Evolutionary conservation across 1,284 basidiomycete species (phyloP), one percentile per base, ranked within the genome.

Genomic region (Microbotryum scabiosae): DNA sequence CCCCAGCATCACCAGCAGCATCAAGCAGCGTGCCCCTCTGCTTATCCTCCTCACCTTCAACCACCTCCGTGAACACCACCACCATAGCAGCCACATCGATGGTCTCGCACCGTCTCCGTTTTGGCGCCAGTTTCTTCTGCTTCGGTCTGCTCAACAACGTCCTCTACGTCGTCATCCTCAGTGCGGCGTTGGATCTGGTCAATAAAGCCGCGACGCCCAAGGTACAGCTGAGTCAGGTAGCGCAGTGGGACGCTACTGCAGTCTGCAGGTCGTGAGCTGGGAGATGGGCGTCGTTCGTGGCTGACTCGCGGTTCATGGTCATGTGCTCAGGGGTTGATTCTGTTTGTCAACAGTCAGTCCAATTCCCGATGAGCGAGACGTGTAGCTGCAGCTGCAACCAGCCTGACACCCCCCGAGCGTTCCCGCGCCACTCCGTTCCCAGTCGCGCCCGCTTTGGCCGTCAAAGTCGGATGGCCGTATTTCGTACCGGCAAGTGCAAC

Each of bases 401-500:
- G n/a, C 36, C 36, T 41, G 4, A 41, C 36, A 30, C 36, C 16
- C 36, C 36, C 14, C 16, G 14, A 4, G 5, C 16, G 12, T 2
- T 3, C 36, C 1, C 16, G 5, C 36, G 9, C 25, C 20, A 16
- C 48, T n/a, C n/a, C n/a, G 20, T 23, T 49, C 23, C 16, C 48
- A 50, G 48, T 78, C 47, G 67, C 71, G 4, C 76, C 76, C 5
- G 74, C 74, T 1, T 67, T 78, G 12, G 64, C 76, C 1, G 90
- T 89, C 25, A 98, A 97, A 76, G 80, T 96, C 3, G 85, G 85
- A 10, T 98, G 92, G 92, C 93, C 94, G 0, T 92, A 97, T 71
- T 68, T 94, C 9, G 80, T 90, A 46, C 86, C 84, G 69, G 57
- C 54, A 41, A 20, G 57, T 28, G 6, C n/a, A 36, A 5, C 6